These are phyloP conservation scores for Aspergillus awamori DNA, from an alignment of 2,329 filamentous ascomycete species.

Conservation along the genomic window DNA sequence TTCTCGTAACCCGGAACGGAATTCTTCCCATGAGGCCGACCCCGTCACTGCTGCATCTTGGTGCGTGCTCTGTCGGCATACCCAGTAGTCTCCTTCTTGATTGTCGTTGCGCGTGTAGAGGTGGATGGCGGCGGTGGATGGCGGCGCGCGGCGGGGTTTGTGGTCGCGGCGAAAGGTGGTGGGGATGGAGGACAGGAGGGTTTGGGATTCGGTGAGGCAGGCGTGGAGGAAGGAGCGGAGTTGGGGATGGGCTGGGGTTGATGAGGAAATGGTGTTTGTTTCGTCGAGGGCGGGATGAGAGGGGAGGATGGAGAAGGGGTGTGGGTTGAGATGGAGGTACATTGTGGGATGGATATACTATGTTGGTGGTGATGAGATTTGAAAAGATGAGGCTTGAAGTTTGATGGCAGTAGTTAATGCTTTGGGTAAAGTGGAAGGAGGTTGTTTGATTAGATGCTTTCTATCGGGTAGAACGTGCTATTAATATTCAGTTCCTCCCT, in stretches of 20 bases:
- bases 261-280: background rate
- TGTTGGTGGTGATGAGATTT: background rate
- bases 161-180: conserved; percentile 29
- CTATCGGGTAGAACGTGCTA: no score
- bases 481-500: no score
- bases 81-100: conserved; percentile 39
- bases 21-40: conserved; percentile 44
- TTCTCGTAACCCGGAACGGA: conserved; percentile 39
- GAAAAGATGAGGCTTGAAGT: background rate
- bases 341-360: background rate
- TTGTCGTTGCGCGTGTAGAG: conserved; percentile 21
- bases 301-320: conserved; percentile 34
- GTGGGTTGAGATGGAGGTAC: conserved; percentile 31
- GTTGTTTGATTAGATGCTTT: no score
- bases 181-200: conserved; percentile 32
- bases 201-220: conserved; percentile 33
- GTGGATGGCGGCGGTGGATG: conserved; percentile 34
- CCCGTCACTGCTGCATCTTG: conserved; percentile 30
- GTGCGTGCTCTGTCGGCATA: conserved; percentile 45
- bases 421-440: no score
- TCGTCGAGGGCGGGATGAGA: conserved; percentile 30
- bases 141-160: conserved; percentile 33
- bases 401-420: no score
- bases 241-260: conserved; percentile 19
- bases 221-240: conserved; percentile 27